Percentiles rank a stretch among this genome's conserved stretches.
phyloP scores from a whole-genome alignment of 441 rosid species.

The Pelargonium australe region DNA sequence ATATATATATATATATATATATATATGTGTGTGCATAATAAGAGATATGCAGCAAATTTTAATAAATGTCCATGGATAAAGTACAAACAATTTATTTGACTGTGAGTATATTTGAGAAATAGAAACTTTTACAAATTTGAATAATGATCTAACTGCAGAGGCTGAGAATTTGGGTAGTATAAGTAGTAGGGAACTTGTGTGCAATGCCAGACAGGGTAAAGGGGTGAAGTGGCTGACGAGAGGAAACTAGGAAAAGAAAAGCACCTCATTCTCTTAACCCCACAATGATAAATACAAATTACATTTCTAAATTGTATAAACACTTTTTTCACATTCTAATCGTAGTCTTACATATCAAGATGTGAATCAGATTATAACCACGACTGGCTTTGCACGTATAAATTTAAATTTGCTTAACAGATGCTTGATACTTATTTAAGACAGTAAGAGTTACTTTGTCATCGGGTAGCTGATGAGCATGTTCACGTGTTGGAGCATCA shows the following conservation, averaged over 20 bases:
- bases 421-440: background rate
- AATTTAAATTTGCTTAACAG: slow-evolving; percentile 5
- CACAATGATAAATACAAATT: background rate
- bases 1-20: too few species aligned
- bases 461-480: slow-evolving; percentile 68
- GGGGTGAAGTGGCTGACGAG: background rate
- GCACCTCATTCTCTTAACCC: background rate
- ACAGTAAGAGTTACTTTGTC: slow-evolving; percentile 63
- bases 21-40: too few species aligned
- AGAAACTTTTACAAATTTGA: background rate
- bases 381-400: slow-evolving; percentile 3
- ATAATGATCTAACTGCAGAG: background rate
- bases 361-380: slow-evolving; percentile 2
- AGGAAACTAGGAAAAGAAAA: background rate
- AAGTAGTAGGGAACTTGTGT: background rate
- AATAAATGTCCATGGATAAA: background rate
- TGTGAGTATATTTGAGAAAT: slow-evolving; percentile 1
- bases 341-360: background rate
- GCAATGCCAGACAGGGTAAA: background rate
- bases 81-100: background rate
- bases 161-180: background rate
- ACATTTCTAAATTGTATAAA: background rate
- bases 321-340: background rate
- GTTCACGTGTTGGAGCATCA: slow-evolving; percentile 99
- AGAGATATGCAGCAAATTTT: slow-evolving; percentile 3